phyloP scores from a whole-genome alignment of 352 stramenopile species.

The Phytophthora agathidicida region DNA sequence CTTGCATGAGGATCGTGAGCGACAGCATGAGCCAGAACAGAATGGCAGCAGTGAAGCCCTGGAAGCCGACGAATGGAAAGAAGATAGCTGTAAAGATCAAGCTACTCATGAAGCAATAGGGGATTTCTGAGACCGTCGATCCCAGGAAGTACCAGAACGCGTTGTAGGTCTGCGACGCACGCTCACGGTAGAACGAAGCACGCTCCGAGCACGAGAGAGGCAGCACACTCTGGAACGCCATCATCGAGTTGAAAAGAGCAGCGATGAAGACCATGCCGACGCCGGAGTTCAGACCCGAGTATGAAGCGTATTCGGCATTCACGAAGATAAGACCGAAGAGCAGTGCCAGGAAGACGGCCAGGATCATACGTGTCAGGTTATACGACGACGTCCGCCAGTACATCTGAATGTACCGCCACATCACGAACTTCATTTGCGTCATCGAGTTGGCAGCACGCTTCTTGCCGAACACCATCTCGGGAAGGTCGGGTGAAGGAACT shows the following conservation, averaged over 20 bases:
- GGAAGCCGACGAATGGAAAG: conserved; percentile 14
- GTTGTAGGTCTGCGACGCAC: conserved; percentile 90
- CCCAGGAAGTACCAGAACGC: conserved; percentile 80
- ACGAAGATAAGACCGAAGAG: conserved; percentile 70
- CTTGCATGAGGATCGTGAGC: conserved; percentile 35
- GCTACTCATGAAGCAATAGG: conserved; percentile 26
- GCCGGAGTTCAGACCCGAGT: conserved; percentile 29
- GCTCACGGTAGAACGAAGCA: conserved; percentile 83
- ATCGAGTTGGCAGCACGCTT: conserved; percentile 27
- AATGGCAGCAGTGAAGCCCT: conserved; percentile 6
- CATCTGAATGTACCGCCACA: conserved; percentile 25
- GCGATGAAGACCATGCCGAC: conserved; percentile 80
- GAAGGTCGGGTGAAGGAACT: conserved; percentile 13
- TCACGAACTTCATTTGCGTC: conserved; percentile 25
- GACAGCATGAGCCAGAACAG: conserved; percentile 32
- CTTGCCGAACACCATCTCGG: conserved; percentile 30
- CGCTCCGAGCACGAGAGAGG: conserved; percentile 72
- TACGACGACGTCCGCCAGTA: conserved; percentile 64
- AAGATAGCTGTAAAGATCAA: conserved; percentile 9
- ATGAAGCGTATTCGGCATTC: conserved; percentile 30
- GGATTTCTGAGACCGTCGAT: conserved; percentile 79
- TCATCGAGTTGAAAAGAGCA: conserved; percentile 58
- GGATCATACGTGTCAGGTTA: conserved; percentile 64
- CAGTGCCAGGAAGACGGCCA: conserved; percentile 66
- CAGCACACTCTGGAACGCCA: conserved; percentile 63